Evolutionary conservation across 306 rosid species (phyloP).

Genomic region (Lathyrus aphaca): DNA sequence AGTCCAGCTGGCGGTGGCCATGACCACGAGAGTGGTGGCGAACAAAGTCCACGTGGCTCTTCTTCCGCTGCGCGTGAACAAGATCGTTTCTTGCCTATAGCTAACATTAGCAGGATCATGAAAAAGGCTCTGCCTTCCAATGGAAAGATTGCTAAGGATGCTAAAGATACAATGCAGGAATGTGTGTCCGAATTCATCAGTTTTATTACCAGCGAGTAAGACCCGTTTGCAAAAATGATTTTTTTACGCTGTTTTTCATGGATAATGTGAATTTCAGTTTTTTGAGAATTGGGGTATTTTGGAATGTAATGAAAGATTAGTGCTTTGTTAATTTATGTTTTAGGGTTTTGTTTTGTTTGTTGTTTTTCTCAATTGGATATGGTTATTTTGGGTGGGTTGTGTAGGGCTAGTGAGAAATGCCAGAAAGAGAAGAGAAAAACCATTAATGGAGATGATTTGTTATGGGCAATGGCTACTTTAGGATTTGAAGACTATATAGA

Average conservation of each 20-base stretch:
- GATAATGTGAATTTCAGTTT: neutral
- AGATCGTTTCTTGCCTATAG: conserved; percentile 83
- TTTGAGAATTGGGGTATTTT: neutral
- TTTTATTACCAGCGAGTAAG: conserved; percentile 91
- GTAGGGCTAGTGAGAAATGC: conserved; percentile 92
- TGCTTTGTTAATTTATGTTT: neutral
- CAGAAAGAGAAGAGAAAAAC: conserved; percentile 97
- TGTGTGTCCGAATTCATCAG: conserved; percentile 93
- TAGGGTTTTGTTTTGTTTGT: conserved; percentile 10
- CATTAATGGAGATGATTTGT: conserved; percentile 88
- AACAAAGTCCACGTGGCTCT: conserved; percentile 67
- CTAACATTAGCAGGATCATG: conserved; percentile 93
- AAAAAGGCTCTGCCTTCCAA: conserved; percentile 83
- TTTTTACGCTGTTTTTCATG: neutral
- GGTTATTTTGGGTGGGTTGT: conserved; percentile 24
- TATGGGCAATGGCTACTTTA: conserved; percentile 92
- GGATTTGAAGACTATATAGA: conserved; percentile 94
- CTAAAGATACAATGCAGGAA: conserved; percentile 87
- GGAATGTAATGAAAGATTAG: neutral
- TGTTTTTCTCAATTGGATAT: conserved; percentile 2
- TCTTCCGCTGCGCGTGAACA: conserved; percentile 60
- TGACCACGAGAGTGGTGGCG: conserved; percentile 88
- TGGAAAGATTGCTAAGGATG: conserved; percentile 92
- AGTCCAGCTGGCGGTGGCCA: conserved; percentile 73
- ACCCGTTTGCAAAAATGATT: neutral